Base-by-base conservation (phyloP, 139 green algal species). In the Asterochloris sp. region DNA sequence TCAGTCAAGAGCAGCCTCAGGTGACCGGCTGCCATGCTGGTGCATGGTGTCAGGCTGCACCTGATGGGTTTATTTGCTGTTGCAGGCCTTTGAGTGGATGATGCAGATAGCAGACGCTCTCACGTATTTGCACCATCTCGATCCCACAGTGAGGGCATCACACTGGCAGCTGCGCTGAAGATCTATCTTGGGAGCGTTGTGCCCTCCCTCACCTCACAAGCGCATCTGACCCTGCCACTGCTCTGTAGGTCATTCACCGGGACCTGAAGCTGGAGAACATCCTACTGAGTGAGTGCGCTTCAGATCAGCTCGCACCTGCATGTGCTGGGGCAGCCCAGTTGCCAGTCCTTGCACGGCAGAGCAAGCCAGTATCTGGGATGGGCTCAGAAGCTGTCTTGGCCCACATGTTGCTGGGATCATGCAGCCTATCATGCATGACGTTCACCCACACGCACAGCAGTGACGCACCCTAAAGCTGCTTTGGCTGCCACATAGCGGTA, bases 71-170 rank as follows among this genome's bases (percentile, higher is more conserved):
- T 6, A 2, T 54, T 54, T 2, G 38, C 38, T 54, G 38, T 54
- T 6, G 38, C 76, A 87, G 69, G 83, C 74, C 1, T 68, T 90
- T 12, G 26, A 86, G 69, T 87, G 84, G 83, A 23, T 85, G 24
- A 78, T 82, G 19, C 80, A 90, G 13, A 69, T 90, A 61, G 86
- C 83, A n/a, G 67, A 84, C 21, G 86, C 81, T 10, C 62, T 90
- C n/a, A 54, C 47, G 0, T 87, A 87, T 76, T 47, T 87, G 26
- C 86, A 87, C 64, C 74, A 19, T 24, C 74, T 81, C 12, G 85
- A 73, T 15, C 82, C 82, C 38, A 75, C 69, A 27, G 83, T 89
- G 68, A 69, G 76, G 24, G 13, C 8, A 11, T 76, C 71, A 54
- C 71, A 63, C 13, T 62, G 62, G 14, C 10, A 61, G 12, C 38